Evolutionary conservation across 2,329 filamentous ascomycete species (phyloP), one percentile per base, ranked within the genome.

Genomic region (Sporothrix brasiliensis): DNA sequence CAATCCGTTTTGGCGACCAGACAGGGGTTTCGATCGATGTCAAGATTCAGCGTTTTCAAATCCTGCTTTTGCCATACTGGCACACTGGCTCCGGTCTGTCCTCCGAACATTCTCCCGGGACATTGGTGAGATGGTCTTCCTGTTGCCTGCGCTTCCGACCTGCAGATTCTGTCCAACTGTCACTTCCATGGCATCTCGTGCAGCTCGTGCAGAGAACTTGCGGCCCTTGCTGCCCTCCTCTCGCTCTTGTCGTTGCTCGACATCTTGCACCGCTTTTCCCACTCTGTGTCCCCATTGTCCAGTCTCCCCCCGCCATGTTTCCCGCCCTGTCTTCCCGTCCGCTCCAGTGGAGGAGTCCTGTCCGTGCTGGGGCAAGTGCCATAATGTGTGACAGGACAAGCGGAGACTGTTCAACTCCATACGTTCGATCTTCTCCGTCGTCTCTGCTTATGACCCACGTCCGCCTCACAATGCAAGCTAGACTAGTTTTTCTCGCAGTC

Each of bases 401-500:
- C 44, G 44, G 44, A 49, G 44, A 50, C 49, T 50, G 19, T 30
- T 30, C 27, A 4, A 30, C 27, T 3, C 27, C 27, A 30, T 30
- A 5, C 27, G 24, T 24, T 24, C 24, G 24, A 24, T 24, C 24
- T 0, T 50, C 16, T 7, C 7, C 49, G 7, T 10, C 34, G 4
- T 34, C 4, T 34, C 41, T 13, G 14, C 41, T 44, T 49, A 4
- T 49, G 49, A 50, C 49, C 49, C 49, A 50, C 49, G 49, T 50
- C 56, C 39, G 19, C 34, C 58, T 47, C 58, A 63, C 56, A 39
- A 63, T 47, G 58, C 58, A 63, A 34, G 58, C 58, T 63, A 63
- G 47, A 63, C n/a, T 63, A 63, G 58, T 63, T 16, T 47, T 61
- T 44, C 27, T 56, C 53, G 21, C 24, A 5, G 30, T 14, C 34